Base-by-base conservation (phyloP, 164 flowering plant genomes). In the Piper longum region DNA sequence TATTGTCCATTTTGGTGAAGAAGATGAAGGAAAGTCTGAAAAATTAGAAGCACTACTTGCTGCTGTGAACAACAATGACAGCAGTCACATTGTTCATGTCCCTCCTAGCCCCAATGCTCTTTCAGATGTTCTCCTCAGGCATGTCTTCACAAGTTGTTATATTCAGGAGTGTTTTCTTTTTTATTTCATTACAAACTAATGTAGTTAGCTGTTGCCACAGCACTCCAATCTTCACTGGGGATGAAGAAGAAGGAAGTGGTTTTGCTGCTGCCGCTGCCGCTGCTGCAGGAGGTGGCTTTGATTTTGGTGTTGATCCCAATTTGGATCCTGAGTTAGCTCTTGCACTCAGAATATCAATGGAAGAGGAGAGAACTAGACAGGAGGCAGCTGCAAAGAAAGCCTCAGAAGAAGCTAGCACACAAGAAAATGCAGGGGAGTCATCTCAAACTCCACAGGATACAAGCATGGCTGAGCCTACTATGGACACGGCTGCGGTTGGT, bases 291-390 rank as follows among this genome's bases (percentile, higher is more conserved):
- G 88, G 85, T 76, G 90, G 87, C 12, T 88, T 75, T 79, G 97
- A 90, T 69, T 91, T 90, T 81, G 99, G 95, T 59, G 97, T 95
- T 44, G 97, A 95, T 81, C 99, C 99, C 41, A 95, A 95, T 70
- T 51, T 95, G 52, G 99, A 95, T 77, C 97, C 99, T 64, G 96
- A 95, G 77, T 81, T 95, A 69, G 99, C 97, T 19, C 96, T 91
- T 74, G 97, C 97, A 19, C 95, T 95, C 61, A 77, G 99, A 65
- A 93, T 91, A 69, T 95, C 99, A 41, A 84, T 95, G 96, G 99
- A 91, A 77, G 99, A 95, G 76, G 99, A 88, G 77, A 85, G 99
- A 71, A 97, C 96, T 62, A 87, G 99, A 73, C 99, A 88, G 74
- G 99, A 90, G 77, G 95, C 92, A 62, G 96, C 97, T 77, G 99